Base-by-base conservation (phyloP, 2,329 filamentous ascomycete species). In the Pseudocercospora musae region DNA sequence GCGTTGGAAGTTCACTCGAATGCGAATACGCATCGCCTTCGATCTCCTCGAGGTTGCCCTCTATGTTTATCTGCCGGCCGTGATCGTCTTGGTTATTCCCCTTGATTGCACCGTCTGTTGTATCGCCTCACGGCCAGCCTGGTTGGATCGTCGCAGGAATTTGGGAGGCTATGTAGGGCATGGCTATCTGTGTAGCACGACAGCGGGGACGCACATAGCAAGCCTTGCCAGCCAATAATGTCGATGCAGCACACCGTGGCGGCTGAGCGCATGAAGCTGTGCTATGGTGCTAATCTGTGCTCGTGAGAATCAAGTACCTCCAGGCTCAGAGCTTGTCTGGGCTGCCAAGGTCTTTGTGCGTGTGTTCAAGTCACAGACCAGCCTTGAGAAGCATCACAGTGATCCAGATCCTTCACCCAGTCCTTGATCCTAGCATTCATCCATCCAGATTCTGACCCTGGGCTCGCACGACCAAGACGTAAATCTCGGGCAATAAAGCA, bases 371-470 rank as follows among this genome's bases (percentile, higher is more conserved):
- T 55, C 48, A 61, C 57, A 2, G 60, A 56, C 67, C 67, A 69
- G 18, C 64, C 54, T 20, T 62, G 59, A 29, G 58, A 42, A 13
- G 60, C 56, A 31, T 33, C 23, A 60, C 67, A 68, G 20, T 60
- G 53, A 20, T 66, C 67, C 13, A 64, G 15, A 6, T 58, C 48
- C 21, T 66, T 57, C 49, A 50, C 49, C 66, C 63, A 70, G 7
- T 52, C 54, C 21, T 68, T 56, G 11, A 72, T 52, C 18, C 70
- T 59, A 18, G 66, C 65, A 15, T 57, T 31, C 54, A 71, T 60
- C 71, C 71, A 72, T 18, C 68, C 70, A 54, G 70, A 69, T 20
- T 60, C 53, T 6, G 67, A 52, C 4, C 63, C 69, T 18, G 58
- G 56, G 2, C 57, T 37, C 13, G 56, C 18, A 54, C 53, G 59